Evolutionary conservation across 768 basidiomycete genomes (phyloP).

Genomic region (Boletellus sp.): DNA sequence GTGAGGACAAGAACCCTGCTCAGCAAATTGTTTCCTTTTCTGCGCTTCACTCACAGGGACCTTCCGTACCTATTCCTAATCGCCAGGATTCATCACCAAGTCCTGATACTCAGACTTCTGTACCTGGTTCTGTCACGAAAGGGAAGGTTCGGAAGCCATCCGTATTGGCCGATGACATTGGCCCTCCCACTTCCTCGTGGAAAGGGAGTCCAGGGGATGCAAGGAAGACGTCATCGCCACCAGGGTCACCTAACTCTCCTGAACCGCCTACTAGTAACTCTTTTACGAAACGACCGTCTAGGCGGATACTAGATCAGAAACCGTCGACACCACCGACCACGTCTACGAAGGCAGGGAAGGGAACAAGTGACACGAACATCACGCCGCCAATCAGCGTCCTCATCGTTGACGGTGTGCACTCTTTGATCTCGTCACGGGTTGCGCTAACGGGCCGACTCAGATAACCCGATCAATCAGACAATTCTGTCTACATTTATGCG

Average conservation of each 20-base stretch:
- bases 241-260: slow-evolving; percentile 29
- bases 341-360: slow-evolving; percentile 48
- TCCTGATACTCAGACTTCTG: slow-evolving; percentile 17
- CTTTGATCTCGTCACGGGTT: background rate
- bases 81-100: slow-evolving; percentile 25
- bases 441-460: slow-evolving; percentile 40
- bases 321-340: slow-evolving; percentile 25
- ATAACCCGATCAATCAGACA: slow-evolving; percentile 98
- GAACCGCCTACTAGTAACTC: slow-evolving; percentile 23
- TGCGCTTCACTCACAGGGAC: slow-evolving; percentile 22
- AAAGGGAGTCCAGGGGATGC: slow-evolving; percentile 27
- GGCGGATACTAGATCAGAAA: slow-evolving; percentile 32
- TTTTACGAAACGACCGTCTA: slow-evolving; percentile 28
- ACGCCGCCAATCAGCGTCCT: slow-evolving; percentile 97
- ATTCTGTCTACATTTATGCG: slow-evolving; percentile 97
- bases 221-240: slow-evolving; percentile 34
- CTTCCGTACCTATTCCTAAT: slow-evolving; percentile 10
- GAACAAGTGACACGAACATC: slow-evolving; percentile 59
- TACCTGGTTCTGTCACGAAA: slow-evolving; percentile 10
- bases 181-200: slow-evolving; percentile 15
- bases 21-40: slow-evolving; percentile 29
- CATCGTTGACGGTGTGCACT: slow-evolving; percentile 86
- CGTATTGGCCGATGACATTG: slow-evolving; percentile 27
- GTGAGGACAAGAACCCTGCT: slow-evolving; percentile 26
- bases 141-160: slow-evolving; percentile 30